These are phyloP conservation scores for Kwoniella botswanensis DNA, from an alignment of 768 basidiomycete species.

Conservation along the genomic window DNA sequence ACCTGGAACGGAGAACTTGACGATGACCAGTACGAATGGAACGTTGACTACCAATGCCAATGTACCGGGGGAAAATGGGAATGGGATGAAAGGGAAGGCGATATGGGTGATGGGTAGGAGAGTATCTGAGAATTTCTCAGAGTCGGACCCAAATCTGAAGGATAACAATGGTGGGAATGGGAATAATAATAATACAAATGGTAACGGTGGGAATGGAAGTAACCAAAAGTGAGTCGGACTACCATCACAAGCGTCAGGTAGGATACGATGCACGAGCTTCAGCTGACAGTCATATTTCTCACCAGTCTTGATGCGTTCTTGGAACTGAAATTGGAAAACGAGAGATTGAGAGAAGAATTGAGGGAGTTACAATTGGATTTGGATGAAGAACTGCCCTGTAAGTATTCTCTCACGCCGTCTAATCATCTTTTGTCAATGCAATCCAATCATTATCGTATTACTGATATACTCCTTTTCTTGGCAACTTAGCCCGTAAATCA, in stretches of 20 bases:
- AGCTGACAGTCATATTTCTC: not conserved
- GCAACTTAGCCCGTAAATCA: slow-evolving; percentile 21
- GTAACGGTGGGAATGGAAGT: slow-evolving; percentile 24
- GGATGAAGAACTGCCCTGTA: slow-evolving; percentile 37
- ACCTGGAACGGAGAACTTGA: slow-evolving; percentile 18
- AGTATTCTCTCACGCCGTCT: slow-evolving; percentile 9
- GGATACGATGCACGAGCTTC: not conserved
- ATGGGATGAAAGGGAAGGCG: slow-evolving; percentile 46
- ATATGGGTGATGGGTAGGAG: slow-evolving; percentile 57
- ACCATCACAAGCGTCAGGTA: not conserved
- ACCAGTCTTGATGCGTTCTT: slow-evolving; percentile 62
- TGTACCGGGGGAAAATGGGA: slow-evolving; percentile 4
- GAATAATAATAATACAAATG: slow-evolving; percentile 14
- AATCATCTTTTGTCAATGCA: no score
- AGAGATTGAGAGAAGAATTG: slow-evolving; percentile 70
- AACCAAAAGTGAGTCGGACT: slow-evolving; percentile 44
- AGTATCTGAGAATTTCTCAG: slow-evolving; percentile 22
- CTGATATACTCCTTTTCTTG: no score
- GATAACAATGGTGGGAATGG: slow-evolving; percentile 14
- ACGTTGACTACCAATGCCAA: slow-evolving; percentile 19
- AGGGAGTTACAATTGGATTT: slow-evolving; percentile 49
- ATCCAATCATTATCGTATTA: no score
- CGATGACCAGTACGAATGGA: slow-evolving; percentile 9
- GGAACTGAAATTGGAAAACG: slow-evolving; percentile 87
- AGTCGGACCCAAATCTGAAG: slow-evolving; percentile 10